Evolutionary conservation across 2,329 filamentous ascomycete genomes (phyloP).

Genomic region (Penicillium sclerotiorum): DNA sequence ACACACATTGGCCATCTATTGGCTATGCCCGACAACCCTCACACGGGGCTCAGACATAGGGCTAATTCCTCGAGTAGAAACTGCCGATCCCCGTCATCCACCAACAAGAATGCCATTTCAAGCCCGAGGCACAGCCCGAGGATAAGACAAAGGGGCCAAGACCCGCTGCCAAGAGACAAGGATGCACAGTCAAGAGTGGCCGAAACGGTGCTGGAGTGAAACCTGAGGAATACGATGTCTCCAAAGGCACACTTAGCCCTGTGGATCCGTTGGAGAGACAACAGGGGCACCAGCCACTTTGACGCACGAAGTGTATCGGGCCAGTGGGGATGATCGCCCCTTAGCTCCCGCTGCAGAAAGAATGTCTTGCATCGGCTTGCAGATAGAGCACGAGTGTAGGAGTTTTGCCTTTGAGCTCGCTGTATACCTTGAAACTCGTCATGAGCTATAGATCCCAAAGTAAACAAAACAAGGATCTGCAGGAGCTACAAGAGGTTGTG

Average conservation of each 20-base stretch:
- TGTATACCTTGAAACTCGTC: background rate
- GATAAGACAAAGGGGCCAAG: constrained; percentile 3
- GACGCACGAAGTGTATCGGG: constrained; percentile 8
- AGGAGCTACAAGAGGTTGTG: background rate
- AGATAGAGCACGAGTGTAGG: background rate
- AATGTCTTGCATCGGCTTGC: constrained; percentile 25
- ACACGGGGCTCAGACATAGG: background rate
- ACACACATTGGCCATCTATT: no score
- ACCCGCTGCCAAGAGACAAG: background rate
- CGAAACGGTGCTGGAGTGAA: constrained; percentile 2
- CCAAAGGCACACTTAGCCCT: constrained; percentile 8
- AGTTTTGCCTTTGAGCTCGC: background rate
- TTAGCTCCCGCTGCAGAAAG: constrained; percentile 17
- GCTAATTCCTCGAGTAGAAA: background rate
- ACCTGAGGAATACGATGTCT: background rate
- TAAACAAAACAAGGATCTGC: background rate
- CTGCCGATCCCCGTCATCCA: background rate
- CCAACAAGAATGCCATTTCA: background rate
- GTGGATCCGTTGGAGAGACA: constrained; percentile 17
- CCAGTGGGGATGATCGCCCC: constrained; percentile 15
- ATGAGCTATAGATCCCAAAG: background rate
- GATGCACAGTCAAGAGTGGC: background rate
- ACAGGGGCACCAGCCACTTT: constrained; percentile 20
- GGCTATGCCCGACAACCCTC: background rate
- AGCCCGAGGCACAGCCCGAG: background rate